Evolutionary conservation across 2,329 filamentous ascomycete genomes (phyloP), one percentile per base, ranked within the genome.

Genomic region (Penicillium oxalicum): DNA sequence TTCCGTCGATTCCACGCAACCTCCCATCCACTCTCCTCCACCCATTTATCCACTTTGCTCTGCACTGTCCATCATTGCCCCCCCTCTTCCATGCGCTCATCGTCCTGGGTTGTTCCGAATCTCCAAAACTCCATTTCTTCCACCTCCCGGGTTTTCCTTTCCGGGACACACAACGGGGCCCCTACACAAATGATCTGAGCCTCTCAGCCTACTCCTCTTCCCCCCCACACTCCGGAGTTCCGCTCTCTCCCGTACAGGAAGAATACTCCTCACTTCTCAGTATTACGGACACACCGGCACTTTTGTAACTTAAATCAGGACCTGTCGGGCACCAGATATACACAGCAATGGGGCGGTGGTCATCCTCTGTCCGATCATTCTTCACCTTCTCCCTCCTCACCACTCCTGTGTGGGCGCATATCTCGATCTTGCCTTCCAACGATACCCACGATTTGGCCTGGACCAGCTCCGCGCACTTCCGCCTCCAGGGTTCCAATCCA

Each of bases 341-440:
- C 41, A 32, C 33, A 34, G 41, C 41, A 35, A 44, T 44, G 32
- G 25, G 29, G 41, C 32, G 34, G 41, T 36, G 29, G 41, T 11
- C 9, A 29, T 40, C 42, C 44, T 42, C 34, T 41, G 12, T 51
- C 39, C 44, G 34, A 44, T 40, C 46, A 39, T 48, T 48, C 48
- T 26, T 45, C 36, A 12, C 24, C 26, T 35, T 45, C 34, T 33
- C 24, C 13, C 33, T 52, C 38, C 27, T 46, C 42, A 52, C 40
- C 37, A 26, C 42, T 33, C 35, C 50, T 29, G 55, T 49, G 24
- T 47, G 52, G 42, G 54, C 59, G 28, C 48, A 49, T 40, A 55
- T 56, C 41, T 50, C 58, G 29, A 60, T 65, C 11, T 24, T 48
- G 45, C 62, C 66, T 13, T 68, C 65, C 9, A 68, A 68, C 45